A percentile compares a stretch with the other conserved stretches of the same genome.
These are phyloP conservation scores for Diaporthe sp. DNA, from an alignment of 2,329 filamentous ascomycete genomes.

Conservation along the genomic window DNA sequence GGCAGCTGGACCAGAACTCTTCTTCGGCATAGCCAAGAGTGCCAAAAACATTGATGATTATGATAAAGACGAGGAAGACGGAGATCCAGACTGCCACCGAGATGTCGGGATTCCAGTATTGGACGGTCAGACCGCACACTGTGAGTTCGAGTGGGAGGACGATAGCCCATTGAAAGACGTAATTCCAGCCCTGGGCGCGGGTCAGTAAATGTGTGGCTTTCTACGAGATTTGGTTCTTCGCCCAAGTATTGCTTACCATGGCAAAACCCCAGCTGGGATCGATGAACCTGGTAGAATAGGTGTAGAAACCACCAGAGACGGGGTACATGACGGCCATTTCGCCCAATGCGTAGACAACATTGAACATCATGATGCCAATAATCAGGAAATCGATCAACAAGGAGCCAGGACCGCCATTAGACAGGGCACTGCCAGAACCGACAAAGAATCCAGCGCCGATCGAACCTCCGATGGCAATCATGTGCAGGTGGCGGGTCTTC, in stretches of 20 bases:
- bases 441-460: slow-evolving; percentile 76
- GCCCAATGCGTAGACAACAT: slow-evolving; percentile 73
- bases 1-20: slow-evolving; percentile 70
- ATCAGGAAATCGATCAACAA: slow-evolving; percentile 66
- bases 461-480: slow-evolving; percentile 68
- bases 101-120: slow-evolving; percentile 62
- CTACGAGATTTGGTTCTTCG: background rate
- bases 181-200: slow-evolving; percentile 53
- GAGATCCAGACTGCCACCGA: slow-evolving; percentile 68
- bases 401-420: slow-evolving; percentile 60
- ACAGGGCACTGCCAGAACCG: slow-evolving; percentile 66
- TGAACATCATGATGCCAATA: slow-evolving; percentile 72
- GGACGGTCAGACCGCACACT: slow-evolving; percentile 62
- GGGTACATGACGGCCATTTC: slow-evolving; percentile 70
- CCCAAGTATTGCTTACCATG: slow-evolving; percentile 58
- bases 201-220: background rate
- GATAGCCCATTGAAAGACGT: slow-evolving; percentile 63
- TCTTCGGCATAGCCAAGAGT: slow-evolving; percentile 70
- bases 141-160: slow-evolving; percentile 64
- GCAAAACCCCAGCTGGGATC: slow-evolving; percentile 69
- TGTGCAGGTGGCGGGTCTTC: slow-evolving; percentile 65
- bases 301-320: slow-evolving; percentile 71
- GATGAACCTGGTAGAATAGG: slow-evolving; percentile 69
- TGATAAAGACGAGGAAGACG: slow-evolving; percentile 66
- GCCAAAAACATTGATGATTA: slow-evolving; percentile 70